Evolutionary conservation across 768 basidiomycete species (phyloP), one percentile per base, ranked within the genome.

Genomic region (Mycena albidolilacea): DNA sequence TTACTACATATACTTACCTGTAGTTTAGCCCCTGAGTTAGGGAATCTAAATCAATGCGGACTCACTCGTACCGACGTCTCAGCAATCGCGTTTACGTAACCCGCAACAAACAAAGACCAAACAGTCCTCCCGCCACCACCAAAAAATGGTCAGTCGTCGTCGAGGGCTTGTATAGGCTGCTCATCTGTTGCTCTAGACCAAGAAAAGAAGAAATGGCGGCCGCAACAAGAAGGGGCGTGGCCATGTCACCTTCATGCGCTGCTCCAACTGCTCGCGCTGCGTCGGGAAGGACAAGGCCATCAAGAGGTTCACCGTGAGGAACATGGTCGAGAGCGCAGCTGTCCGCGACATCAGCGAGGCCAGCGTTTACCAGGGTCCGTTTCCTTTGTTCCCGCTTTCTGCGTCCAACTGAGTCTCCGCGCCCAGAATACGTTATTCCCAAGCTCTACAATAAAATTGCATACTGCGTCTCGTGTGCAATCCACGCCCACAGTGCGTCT

Each of bases 221-320:
- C 96, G 98, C 80, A 98, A 98, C 96, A 98, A 98, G 90, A 95
- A 97, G 84, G 96, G 97, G 80, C 96, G 98, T 81, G 98, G 97
- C 84, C 97, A 98, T 86, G 95, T 96, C 84, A 89, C 85, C 76
- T 95, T 95, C 84, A 90, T 99, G 82, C 95, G 98, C 80, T 99
- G 98, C 90, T 97, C 97, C 78, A 99, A 99, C 92, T 99, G 98
- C 91, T 96, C 96, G 81, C 95, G 98, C 78, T 97, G 95, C 83
- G 96, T 98, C 71, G 93, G 89, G 78, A 99, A 99, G 90, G 97
- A 99, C 89, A 99, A 99, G 91, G 97, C 97, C 77, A 98, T 99
- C 93, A 98, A 98, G 89, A 91, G 98, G 66, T 97, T 97, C 91
- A 98, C 97, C 52, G 97, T 99, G 81, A 92, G 97, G 86, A 99